Conservation (phyloP, 768 basidiomycete species). For the Lactarius sanguifluus region DNA sequence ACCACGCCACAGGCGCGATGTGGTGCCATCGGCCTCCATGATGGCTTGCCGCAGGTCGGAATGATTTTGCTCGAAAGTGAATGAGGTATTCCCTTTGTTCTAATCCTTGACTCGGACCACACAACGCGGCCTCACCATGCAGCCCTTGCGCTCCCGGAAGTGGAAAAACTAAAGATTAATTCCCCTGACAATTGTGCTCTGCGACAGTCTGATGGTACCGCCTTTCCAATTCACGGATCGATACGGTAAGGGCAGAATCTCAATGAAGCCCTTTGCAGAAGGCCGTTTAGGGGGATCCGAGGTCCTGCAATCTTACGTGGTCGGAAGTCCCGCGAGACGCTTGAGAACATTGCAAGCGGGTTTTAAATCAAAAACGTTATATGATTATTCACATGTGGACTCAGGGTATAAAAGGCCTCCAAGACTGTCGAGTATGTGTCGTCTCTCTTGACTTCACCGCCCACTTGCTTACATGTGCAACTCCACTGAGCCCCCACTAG, state of each 20-base stretch:
- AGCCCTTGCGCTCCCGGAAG: slow-evolving; percentile 1
- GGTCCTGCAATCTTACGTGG: slow-evolving; percentile 19
- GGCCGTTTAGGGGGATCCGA: slow-evolving; percentile 8
- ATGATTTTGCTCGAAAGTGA: slow-evolving; percentile 3
- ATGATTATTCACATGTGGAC: slow-evolving; percentile 9
- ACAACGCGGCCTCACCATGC: not conserved
- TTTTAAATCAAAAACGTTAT: slow-evolving; percentile 17
- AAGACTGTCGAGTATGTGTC: slow-evolving; percentile 1
- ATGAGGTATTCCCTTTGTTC: not conserved
- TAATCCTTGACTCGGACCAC: slow-evolving; percentile 10
- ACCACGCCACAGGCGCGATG: slow-evolving; percentile 27
- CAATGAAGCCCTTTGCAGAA: slow-evolving; percentile 13
- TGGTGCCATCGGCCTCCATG: slow-evolving; percentile 16
- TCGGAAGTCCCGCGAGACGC: slow-evolving; percentile 13
- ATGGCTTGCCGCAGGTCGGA: slow-evolving; percentile 7
- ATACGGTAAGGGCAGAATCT: slow-evolving; percentile 21
- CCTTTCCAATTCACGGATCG: slow-evolving; percentile 19
- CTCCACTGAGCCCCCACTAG: slow-evolving; percentile 7
- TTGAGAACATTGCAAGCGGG: slow-evolving; percentile 13
- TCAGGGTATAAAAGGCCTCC: slow-evolving; percentile 23
- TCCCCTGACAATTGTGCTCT: not conserved
- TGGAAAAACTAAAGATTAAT: slow-evolving; percentile 5
- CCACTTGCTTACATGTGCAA: not conserved
- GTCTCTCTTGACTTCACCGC: not conserved
- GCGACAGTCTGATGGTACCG: slow-evolving; percentile 6